Base-by-base conservation (phyloP, 139 green algal species). In the Volvox africanus region DNA sequence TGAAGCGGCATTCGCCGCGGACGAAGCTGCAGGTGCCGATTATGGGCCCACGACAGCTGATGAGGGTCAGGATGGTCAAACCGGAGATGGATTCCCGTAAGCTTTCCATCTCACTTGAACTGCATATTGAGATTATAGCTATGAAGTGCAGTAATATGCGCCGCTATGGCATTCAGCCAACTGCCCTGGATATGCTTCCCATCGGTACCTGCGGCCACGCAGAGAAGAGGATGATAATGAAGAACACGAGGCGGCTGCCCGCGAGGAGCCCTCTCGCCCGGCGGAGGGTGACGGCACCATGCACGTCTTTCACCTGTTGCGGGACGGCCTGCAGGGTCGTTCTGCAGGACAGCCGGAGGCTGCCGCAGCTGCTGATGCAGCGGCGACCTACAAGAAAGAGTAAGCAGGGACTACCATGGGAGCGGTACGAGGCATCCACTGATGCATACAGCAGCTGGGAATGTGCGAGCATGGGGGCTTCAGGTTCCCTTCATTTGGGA, bases 181-280 rank as follows among this genome's bases (percentile, higher is more conserved):
- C 44, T 73, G 65, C 21, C 65, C 5, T 24, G 65, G 65, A 24
- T 28, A 30, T 28, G 65, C 65, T 73, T 73, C 65, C 71, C 28
- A 79, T 30, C 6, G 2, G 21, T 14, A 35, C 14, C 37, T 55
- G 44, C 44, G 44, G 44, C 19, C 17, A 22, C 14, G 28, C 85
- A 89, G 85, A 71, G 86, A 90, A 12, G 86, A 90, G 75, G 75
- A 85, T 30, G 86, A 90, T 33, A 20, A 90, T 18, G 84, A 89
- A 20, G 84, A 89, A 17, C 37, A n/a, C 0, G 84, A 81, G n/a
- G 84, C 21, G 36, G 18, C 84, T 68, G 67, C 83, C 0, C 32
- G 36, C 5, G 67, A 37, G 2, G 83, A 89, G 33, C 36, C 67
- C 3, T 61, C 36, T 22, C 83, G 62, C 36, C 35, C 36, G 2